phyloP scores from a whole-genome alignment of 1,139 yeast genomes.

The Protomyces gravidus region DNA sequence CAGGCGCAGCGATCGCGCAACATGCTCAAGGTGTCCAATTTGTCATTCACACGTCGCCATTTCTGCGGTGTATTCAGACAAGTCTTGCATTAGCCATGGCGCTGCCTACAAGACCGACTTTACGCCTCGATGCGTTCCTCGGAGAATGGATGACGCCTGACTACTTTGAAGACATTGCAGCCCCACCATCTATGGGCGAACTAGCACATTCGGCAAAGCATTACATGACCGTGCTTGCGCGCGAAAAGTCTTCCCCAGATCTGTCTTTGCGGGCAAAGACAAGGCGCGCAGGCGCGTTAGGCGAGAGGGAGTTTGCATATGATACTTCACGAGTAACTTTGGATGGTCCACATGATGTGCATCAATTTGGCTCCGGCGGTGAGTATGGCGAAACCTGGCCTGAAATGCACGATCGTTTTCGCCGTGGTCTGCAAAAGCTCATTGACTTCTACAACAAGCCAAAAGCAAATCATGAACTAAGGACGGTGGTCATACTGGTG shows the following conservation, averaged over 20 bases:
- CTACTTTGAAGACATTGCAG: slow-evolving; percentile 38
- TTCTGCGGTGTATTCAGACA: slow-evolving; percentile 44
- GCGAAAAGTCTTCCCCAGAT: too few species aligned
- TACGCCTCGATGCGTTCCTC: slow-evolving; percentile 41
- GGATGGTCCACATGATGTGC: slow-evolving; percentile 38
- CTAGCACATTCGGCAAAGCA: slow-evolving; percentile 37
- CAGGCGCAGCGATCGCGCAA: slow-evolving; percentile 32
- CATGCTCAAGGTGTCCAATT: slow-evolving; percentile 28
- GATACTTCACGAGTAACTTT: slow-evolving; percentile 23
- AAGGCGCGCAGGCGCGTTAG: background rate
- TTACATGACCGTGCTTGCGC: slow-evolving; percentile 36
- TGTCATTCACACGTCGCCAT: slow-evolving; percentile 42
- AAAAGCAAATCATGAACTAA: slow-evolving; percentile 24
- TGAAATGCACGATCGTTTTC: slow-evolving; percentile 41
- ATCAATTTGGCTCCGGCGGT: slow-evolving; percentile 41
- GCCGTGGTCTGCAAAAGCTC: slow-evolving; percentile 36
- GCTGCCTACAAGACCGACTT: slow-evolving; percentile 2
- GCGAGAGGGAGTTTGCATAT: background rate
- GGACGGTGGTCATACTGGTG: slow-evolving; percentile 39
- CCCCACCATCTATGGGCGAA: slow-evolving; percentile 42
- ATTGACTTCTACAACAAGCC: slow-evolving; percentile 36
- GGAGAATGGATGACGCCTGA: slow-evolving; percentile 46
- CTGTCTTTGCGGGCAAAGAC: too few species aligned
- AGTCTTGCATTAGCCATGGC: slow-evolving; percentile 38
- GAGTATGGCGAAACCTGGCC: slow-evolving; percentile 44